A percentile compares a stretch with the other conserved stretches of the same genome.
phyloP scores from a whole-genome alignment of 441 rosid genomes.

The Croton laevigatus region DNA sequence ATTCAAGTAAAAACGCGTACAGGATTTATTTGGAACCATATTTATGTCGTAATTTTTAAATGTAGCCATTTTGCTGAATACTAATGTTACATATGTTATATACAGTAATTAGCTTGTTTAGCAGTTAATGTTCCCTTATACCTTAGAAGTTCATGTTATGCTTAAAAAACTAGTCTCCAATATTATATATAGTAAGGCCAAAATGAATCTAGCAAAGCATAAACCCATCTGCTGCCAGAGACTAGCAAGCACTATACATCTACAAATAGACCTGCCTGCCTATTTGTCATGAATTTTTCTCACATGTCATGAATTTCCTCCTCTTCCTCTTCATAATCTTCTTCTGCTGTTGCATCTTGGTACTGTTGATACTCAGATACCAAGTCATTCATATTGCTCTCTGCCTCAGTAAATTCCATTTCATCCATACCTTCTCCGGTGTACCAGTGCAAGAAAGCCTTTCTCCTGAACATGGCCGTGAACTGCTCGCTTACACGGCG shows the following conservation, averaged over 20 bases:
- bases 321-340: conserved; percentile 49
- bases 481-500: conserved; percentile 60
- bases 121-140: neutral
- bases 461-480: conserved; percentile 61
- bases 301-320: conserved; percentile 32
- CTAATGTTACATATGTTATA: too few relatives aligned
- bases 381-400: conserved; percentile 54
- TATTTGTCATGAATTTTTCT: conserved; percentile 22
- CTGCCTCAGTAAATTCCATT: conserved; percentile 53
- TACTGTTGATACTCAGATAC: conserved; percentile 62
- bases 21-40: too few relatives aligned
- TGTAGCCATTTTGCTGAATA: too few relatives aligned
- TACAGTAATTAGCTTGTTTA: neutral
- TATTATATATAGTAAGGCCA: conserved; percentile 11
- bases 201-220: neutral
- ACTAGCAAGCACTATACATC: conserved; percentile 15
- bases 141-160: neutral
- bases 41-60: too few relatives aligned
- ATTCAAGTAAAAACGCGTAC: too few relatives aligned
- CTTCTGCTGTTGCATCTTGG: conserved; percentile 64
- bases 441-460: conserved; percentile 67
- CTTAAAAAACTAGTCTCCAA: neutral
- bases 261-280: neutral
- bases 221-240: conserved; percentile 24
- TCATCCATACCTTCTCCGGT: conserved; percentile 64